Conservation (phyloP, 371 early-diverging fungal species). For the Mycotypha africana region DNA sequence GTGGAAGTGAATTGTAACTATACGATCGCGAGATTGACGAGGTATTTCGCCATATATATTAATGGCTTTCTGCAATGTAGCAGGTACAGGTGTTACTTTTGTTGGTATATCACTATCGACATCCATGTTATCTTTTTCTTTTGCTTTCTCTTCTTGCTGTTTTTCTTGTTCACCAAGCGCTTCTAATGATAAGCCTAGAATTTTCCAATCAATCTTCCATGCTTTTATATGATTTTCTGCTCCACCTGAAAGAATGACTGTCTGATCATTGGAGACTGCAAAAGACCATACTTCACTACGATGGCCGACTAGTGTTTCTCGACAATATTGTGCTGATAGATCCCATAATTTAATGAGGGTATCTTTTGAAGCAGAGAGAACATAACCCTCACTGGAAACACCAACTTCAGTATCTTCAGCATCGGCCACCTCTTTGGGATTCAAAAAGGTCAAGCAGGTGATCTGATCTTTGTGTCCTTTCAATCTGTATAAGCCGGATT, state of each 20-base stretch:
- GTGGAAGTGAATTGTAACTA: slow-evolving; percentile 72
- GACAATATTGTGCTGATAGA: slow-evolving; percentile 85
- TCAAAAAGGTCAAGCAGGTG: slow-evolving; percentile 61
- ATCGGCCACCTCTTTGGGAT: slow-evolving; percentile 11
- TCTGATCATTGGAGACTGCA: slow-evolving; percentile 56
- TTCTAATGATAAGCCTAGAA: slow-evolving; percentile 39
- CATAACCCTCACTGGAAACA: slow-evolving; percentile 51
- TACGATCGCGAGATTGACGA: slow-evolving; percentile 79
- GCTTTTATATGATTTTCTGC: slow-evolving; percentile 81
- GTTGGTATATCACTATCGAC: slow-evolving; percentile 20
- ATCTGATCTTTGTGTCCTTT: slow-evolving; percentile 94
- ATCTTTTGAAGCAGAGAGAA: slow-evolving; percentile 90
- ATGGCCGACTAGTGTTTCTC: slow-evolving; percentile 91
- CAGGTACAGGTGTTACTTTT: slow-evolving; percentile 15
- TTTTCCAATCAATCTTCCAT: slow-evolving; percentile 74
- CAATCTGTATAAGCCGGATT: slow-evolving; percentile 83
- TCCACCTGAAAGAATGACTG: slow-evolving; percentile 77
- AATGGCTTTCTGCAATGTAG: slow-evolving; percentile 50
- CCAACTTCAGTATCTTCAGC: slow-evolving; percentile 24
- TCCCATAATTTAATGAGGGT: slow-evolving; percentile 96
- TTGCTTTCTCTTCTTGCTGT: slow-evolving; percentile 16
- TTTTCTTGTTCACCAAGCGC: slow-evolving; percentile 32
- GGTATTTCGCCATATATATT: slow-evolving; percentile 69
- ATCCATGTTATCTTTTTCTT: slow-evolving; percentile 24
- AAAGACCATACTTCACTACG: slow-evolving; percentile 91